These are phyloP conservation scores for Sapria himalayana DNA, from an alignment of 345 rosid species.

Conservation along the genomic window DNA sequence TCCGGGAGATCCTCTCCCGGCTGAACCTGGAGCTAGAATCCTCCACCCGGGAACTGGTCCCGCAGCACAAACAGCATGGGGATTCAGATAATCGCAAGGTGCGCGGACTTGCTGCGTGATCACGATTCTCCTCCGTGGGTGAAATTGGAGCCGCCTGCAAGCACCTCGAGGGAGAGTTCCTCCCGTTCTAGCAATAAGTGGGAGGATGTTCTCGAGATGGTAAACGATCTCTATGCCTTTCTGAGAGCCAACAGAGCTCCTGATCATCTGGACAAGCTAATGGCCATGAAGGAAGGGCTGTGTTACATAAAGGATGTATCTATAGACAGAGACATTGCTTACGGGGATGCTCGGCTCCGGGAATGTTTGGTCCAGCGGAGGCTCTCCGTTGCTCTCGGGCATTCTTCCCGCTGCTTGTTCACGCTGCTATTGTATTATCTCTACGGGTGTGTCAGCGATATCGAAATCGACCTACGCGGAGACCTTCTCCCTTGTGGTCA, in stretches of 20 bases:
- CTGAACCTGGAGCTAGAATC: slow-evolving; percentile 36
- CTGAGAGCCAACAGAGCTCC: slow-evolving; percentile 19
- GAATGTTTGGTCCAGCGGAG: slow-evolving; percentile 25
- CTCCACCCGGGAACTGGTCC: slow-evolving; percentile 14
- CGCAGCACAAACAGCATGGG: slow-evolving; percentile 29
- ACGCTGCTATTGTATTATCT: slow-evolving; percentile 52
- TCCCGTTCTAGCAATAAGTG: slow-evolving; percentile 21
- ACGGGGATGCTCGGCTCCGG: slow-evolving; percentile 41
- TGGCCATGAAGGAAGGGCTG: slow-evolving; percentile 72
- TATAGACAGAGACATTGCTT: slow-evolving; percentile 44
- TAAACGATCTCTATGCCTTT: slow-evolving; percentile 36
- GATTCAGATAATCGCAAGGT: slow-evolving; percentile 39
- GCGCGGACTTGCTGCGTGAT: slow-evolving; percentile 19
- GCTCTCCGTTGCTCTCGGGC: slow-evolving; percentile 31
- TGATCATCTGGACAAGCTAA: slow-evolving; percentile 34
- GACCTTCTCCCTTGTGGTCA: slow-evolving; percentile 19
- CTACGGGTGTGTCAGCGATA: slow-evolving; percentile 37
- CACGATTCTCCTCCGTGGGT: slow-evolving; percentile 47
- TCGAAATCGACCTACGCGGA: slow-evolving; percentile 52
- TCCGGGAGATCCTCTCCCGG: slow-evolving; percentile 33
- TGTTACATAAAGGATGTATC: slow-evolving; percentile 42
- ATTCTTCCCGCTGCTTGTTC: slow-evolving; percentile 54
- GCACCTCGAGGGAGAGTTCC: too few species aligned
- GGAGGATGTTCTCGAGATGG: slow-evolving; percentile 77
- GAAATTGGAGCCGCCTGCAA: slow-evolving; percentile 31